Percentiles rank a stretch among this genome's conserved stretches.
phyloP scores from a whole-genome alignment of 768 basidiomycete species.

The Leccinum uliginosum region DNA sequence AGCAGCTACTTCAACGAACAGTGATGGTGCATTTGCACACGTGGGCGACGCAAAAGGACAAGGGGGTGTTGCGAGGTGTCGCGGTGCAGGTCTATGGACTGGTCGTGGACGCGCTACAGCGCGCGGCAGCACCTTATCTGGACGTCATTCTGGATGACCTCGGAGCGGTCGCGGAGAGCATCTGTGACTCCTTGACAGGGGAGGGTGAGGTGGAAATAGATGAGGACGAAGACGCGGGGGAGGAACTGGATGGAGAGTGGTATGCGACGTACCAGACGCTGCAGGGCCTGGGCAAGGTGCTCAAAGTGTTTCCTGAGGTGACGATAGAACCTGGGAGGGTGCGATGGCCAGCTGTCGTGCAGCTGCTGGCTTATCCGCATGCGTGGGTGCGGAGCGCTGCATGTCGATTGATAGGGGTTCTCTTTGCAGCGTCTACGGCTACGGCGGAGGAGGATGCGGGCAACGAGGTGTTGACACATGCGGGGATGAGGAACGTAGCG shows the following conservation, averaged over 20 bases:
- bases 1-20: conserved; percentile 46
- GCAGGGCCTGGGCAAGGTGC: conserved; percentile 57
- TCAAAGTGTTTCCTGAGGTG: conserved; percentile 52
- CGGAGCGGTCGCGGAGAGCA: conserved; percentile 24
- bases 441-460: neutral
- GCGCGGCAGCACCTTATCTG: conserved; percentile 42
- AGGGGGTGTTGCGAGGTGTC: conserved; percentile 62
- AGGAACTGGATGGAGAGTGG: conserved; percentile 67
- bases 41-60: conserved; percentile 67
- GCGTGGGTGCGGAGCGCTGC: conserved; percentile 89
- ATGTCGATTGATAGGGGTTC: conserved; percentile 66
- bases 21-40: conserved; percentile 70
- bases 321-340: conserved; percentile 44
- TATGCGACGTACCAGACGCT: conserved; percentile 80
- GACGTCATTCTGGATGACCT: conserved; percentile 54
- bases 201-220: conserved; percentile 46
- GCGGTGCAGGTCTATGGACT: conserved; percentile 83
- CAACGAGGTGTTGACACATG: conserved; percentile 48
- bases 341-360: conserved; percentile 58
- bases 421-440: conserved; percentile 55
- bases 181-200: conserved; percentile 9
- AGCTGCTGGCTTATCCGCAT: conserved; percentile 83
- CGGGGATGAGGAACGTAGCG: conserved; percentile 64
- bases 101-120: conserved; percentile 62
- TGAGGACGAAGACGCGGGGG: conserved; percentile 34